A percentile compares a stretch with the other conserved stretches of the same genome.
Conservation (phyloP, 2,329 filamentous ascomycete species). For the Ophiosphaerella narmari region DNA sequence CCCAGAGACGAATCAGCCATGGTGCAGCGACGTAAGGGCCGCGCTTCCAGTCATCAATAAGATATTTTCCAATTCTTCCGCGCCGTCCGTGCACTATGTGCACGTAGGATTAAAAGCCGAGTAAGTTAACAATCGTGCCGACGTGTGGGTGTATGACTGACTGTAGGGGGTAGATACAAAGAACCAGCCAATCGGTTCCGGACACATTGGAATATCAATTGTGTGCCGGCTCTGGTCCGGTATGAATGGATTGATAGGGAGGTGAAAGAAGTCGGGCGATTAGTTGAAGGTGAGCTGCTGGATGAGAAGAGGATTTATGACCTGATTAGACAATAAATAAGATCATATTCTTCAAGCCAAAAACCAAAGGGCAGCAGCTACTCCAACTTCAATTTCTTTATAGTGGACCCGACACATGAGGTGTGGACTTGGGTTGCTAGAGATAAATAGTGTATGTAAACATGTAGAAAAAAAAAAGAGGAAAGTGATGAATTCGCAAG, state of each 20-base stretch:
- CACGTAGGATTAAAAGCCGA: not conserved
- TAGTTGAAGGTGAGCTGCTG: slow-evolving; percentile 5
- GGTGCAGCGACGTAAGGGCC: slow-evolving; percentile 1
- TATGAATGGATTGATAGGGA: slow-evolving; percentile 4
- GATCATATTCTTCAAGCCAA: too few species aligned
- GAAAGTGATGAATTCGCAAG: too few species aligned
- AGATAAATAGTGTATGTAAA: too few species aligned
- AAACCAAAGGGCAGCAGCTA: too few species aligned
- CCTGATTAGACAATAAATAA: not conserved
- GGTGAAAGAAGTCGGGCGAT: slow-evolving; percentile 5
- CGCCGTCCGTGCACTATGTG: not conserved
- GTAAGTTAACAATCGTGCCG: too few species aligned
- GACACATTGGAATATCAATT: slow-evolving; percentile 5
- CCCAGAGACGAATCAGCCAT: not conserved
- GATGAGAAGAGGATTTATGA: slow-evolving; percentile 3
- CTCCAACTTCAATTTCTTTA: too few species aligned
- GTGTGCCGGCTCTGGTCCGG: slow-evolving; percentile 3
- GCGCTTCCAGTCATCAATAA: not conserved
- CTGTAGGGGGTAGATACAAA: slow-evolving; percentile 1
- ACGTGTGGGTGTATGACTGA: too few species aligned
- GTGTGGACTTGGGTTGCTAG: too few species aligned
- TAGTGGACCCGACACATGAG: too few species aligned
- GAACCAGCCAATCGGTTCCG: slow-evolving; percentile 3
- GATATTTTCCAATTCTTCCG: not conserved
- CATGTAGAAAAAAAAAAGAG: too few species aligned